Evolutionary conservation across 106 monocot species (phyloP).

Genomic region (Dendrobium catenatum): DNA sequence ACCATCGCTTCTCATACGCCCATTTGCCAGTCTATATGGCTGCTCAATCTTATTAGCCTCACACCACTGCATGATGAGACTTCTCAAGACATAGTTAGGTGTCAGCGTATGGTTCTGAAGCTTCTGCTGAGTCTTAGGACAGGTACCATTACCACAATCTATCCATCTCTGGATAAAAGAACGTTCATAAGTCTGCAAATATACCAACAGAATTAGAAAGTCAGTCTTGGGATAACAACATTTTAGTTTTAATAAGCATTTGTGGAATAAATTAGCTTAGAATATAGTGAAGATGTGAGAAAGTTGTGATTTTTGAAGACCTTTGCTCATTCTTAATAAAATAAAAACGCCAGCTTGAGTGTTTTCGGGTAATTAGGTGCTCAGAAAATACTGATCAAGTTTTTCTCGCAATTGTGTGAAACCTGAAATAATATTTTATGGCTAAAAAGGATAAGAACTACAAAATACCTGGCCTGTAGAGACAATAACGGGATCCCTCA

Average conservation of each 20-base stretch:
- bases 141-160: conserved; percentile 51
- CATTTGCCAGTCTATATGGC: conserved; percentile 23
- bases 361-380: no score
- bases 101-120: conserved; percentile 65
- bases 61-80: conserved; percentile 74
- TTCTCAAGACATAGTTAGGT: conserved; percentile 58
- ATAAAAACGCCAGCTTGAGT: neutral
- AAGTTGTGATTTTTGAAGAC: neutral
- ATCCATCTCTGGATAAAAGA: conserved; percentile 70
- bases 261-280: neutral
- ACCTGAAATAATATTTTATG: no score
- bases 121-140: conserved; percentile 73
- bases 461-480: conserved; percentile 58
- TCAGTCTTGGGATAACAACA: neutral
- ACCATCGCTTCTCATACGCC: conserved; percentile 30
- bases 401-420: no score
- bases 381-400: neutral
- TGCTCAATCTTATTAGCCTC: conserved; percentile 39
- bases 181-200: conserved; percentile 57
- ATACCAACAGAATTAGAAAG: neutral
- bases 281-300: neutral
- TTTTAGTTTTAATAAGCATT: neutral
- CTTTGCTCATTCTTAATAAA: neutral
- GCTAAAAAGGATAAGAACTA: neutral
- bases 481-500: conserved; percentile 74